Base-by-base conservation (phyloP, 2,329 filamentous ascomycete genomes). In the Paradendryphiella salina region DNA sequence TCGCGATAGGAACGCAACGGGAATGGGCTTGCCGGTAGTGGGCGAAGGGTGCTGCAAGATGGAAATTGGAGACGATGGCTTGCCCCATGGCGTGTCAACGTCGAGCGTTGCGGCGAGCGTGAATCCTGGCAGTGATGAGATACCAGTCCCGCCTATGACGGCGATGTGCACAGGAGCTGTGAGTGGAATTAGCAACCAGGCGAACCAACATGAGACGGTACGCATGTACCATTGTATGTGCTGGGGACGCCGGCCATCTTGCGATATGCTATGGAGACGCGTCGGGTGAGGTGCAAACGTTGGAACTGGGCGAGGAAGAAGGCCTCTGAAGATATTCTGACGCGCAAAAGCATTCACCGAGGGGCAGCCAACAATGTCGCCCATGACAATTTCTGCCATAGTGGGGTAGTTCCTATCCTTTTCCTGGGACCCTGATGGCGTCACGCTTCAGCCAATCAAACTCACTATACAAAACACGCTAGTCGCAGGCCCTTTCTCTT, bases 1-100 rank as follows among this genome's bases (percentile, higher is more conserved):
- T 36, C 94, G 90, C 57, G 92, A 90, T 63, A 99, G 84, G 80
- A 99, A 99, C 48, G 94, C 94, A 57, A 99, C 77, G 11, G 83
- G 80, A 38, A 84, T 80, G 6, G 78, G 77, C 62, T 81, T 77
- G 63, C 80, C 79, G 44, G 79, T 84, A 56, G 89, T 84, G 35
- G 86, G 84, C 61, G 88, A 88, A 59, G 85, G 82, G 81, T 96
- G 93, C 73, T 92, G 86, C 67, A 96, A 86, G 76, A 99, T 92
- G 59, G 86, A 84, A 76, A 99, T 93, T 17, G 85, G 83, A 0
- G 83, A 85, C 32, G 84, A 86, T 3, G 94, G 89, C 44, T 79
- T 73, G 65, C 94, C 94, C 94, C 94, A 99, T 26, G 94, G 94
- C 8, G 94, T 99, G 32, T 79, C 74, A 47, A 89, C 80, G 64